These are phyloP conservation scores for Fusarium anthophilum DNA, from an alignment of 2,329 filamentous ascomycete genomes.

Conservation along the genomic window DNA sequence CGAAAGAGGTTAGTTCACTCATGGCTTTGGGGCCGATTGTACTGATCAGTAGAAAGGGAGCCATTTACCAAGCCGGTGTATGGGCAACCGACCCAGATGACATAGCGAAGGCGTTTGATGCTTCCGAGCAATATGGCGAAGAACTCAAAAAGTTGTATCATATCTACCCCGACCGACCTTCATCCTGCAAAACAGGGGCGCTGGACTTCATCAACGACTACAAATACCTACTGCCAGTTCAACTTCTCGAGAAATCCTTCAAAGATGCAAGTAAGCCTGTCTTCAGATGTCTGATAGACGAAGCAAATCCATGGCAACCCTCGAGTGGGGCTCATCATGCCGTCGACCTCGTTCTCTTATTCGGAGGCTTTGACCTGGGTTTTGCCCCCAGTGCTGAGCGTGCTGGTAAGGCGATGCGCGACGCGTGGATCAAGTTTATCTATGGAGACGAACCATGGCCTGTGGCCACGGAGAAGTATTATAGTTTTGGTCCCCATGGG, in stretches of 20 bases:
- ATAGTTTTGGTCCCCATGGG: constrained; percentile 52
- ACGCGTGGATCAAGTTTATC: constrained; percentile 52
- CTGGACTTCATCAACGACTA: constrained; percentile 51
- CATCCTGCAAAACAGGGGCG: constrained; percentile 52
- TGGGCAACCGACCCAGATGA: rapidly evolving
- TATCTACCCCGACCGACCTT: constrained; percentile 51
- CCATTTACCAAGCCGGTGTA: constrained; percentile 2
- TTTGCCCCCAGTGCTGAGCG: constrained; percentile 47
- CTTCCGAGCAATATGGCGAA: constrained; percentile 26
- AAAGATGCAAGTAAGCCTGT: constrained; percentile 43
- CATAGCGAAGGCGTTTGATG: not conserved
- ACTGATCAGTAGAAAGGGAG: not conserved
- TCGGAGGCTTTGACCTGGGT: constrained; percentile 51
- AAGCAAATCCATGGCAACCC: constrained; percentile 57
- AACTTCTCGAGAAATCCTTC: not conserved
- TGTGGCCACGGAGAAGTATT: not conserved
- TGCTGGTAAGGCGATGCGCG: constrained; percentile 50
- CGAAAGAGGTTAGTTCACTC: not conserved
- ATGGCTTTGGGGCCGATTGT: rapidly evolving
- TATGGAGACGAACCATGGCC: constrained; percentile 50
- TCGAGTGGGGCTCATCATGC: constrained; percentile 58
- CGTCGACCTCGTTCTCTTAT: constrained; percentile 57
- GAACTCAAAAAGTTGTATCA: constrained; percentile 53
- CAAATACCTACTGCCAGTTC: constrained; percentile 44
- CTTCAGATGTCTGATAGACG: constrained; percentile 55